Evolutionary conservation across 495 filamentous ascomycete genomes (phyloP), one percentile per base, ranked within the genome.

Genomic region (Pyrenula massariospora): DNA sequence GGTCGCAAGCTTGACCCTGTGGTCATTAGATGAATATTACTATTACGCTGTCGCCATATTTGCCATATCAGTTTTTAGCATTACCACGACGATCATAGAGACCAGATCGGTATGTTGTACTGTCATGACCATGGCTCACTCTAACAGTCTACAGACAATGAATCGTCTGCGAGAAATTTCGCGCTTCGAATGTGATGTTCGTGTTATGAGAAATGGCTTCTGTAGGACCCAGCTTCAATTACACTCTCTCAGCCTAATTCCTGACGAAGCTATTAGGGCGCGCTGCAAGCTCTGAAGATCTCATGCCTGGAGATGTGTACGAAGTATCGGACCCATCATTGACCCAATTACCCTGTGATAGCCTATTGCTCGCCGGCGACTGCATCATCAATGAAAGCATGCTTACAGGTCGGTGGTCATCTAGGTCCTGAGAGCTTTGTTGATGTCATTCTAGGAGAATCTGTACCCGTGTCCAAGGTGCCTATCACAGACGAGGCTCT

Each of bases 301-400:
- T 99, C 12, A 90, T 96, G 23, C 94, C 94, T 50, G 94, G 94
- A 12, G 94, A 99, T 68, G 86, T 99, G 2, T 99, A 95, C 66
- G 94, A 99, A 70, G 82, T 97, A 48, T 95, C 93, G 55, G 94
- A 99, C 68, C 94, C 92, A 12, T 91, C 84, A n/a, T 74, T 99
- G 24, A 81, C 83, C n/a, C 87, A 94, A 62, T 88, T 96, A 62
- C 94, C 94, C 11, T 90, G 89, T 63, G 94, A 99, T 70, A 94
- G 91, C 66, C 75, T 99, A 42, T 73, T 99, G 8, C 73, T 99
- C 3, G 87, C 88, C 55, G 94, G 94, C 22, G 94, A 99, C 68
- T 95, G 91, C 68, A 97, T 99, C 59, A 91, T 99, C 58, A 99
- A 99, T 66, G 94, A 99, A 68, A 96, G 92, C 74, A 99, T 99